These are phyloP conservation scores for Pezicula neosporulosa DNA, from an alignment of 2,329 filamentous ascomycete genomes.

Conservation along the genomic window DNA sequence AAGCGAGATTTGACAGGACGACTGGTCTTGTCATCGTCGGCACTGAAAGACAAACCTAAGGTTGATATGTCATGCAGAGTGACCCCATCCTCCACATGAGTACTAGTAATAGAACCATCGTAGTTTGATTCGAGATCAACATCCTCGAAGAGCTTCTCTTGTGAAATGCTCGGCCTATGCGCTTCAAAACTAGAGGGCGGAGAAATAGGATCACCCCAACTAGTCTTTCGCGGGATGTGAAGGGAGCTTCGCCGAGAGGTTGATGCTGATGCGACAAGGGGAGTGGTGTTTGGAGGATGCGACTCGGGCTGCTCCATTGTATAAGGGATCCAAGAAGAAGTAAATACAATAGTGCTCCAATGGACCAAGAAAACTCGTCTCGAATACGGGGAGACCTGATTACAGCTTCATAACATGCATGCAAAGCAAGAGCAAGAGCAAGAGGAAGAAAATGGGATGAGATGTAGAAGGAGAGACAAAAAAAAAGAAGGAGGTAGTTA, in stretches of 20 bases:
- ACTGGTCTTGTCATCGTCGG: conserved; percentile 22
- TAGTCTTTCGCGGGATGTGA: conserved; percentile 34
- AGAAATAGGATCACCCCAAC: conserved; percentile 32
- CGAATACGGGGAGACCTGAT: conserved; percentile 15
- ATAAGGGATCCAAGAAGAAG: conserved; percentile 21
- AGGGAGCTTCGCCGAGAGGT: conserved; percentile 33
- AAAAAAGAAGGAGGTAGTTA: conserved; percentile 2
- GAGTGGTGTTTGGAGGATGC: conserved; percentile 6
- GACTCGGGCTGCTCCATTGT: conserved; percentile 23
- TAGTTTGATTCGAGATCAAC: conserved; percentile 25
- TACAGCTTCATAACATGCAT: conserved; percentile 22
- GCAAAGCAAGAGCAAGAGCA: conserved; percentile 9
- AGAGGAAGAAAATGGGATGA: conserved; percentile 20
- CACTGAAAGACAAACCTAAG: conserved; percentile 34
- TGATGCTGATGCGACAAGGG: conserved; percentile 13
- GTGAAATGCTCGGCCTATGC: conserved; percentile 8
- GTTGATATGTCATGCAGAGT: conserved; percentile 38
- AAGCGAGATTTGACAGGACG: conserved; percentile 17
- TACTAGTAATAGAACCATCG: conserved; percentile 18
- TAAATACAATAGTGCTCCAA: conserved; percentile 28
- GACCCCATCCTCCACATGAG: conserved; percentile 31
- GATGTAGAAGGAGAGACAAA: conserved; percentile 8
- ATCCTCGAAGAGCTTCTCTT: conserved; percentile 29
- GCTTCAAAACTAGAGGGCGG: conserved; percentile 23
- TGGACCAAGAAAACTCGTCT: conserved; percentile 26